These are phyloP conservation scores for Apium graveolens DNA, from an alignment of 129 eudicot species.

Conservation along the genomic window DNA sequence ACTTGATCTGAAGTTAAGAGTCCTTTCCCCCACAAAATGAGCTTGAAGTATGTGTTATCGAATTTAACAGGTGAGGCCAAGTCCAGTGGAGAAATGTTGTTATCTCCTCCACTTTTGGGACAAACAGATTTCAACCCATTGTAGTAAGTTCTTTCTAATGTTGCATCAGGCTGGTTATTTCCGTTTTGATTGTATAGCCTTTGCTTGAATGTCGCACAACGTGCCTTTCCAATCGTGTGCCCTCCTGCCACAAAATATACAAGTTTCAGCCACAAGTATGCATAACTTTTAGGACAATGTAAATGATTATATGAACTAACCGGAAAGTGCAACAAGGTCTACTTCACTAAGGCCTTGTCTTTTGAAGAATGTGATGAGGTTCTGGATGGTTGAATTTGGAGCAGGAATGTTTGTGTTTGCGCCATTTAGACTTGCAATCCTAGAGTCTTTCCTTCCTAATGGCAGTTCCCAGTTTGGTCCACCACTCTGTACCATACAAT, in stretches of 20 bases:
- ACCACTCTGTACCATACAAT: conserved; percentile 47
- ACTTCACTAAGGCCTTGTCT: conserved; percentile 64
- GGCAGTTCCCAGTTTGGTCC: conserved; percentile 92
- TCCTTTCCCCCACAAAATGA: conserved; percentile 73
- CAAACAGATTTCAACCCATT: conserved; percentile 61
- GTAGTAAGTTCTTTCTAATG: conserved; percentile 73
- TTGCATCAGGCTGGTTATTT: conserved; percentile 63
- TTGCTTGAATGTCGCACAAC: conserved; percentile 72
- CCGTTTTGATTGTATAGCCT: conserved; percentile 84
- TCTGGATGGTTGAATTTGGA: conserved; percentile 68
- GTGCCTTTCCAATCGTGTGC: conserved; percentile 87
- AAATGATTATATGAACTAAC: conserved; percentile 19
- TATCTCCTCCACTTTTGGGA: conserved; percentile 72
- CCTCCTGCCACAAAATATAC: conserved; percentile 41
- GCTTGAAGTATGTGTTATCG: conserved; percentile 87
- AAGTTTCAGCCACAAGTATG: background rate
- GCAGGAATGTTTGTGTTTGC: conserved; percentile 72
- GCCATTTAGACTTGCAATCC: conserved; percentile 56
- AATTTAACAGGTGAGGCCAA: conserved; percentile 63
- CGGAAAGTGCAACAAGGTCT: conserved; percentile 91
- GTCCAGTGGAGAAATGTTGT: conserved; percentile 65
- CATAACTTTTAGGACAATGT: background rate
- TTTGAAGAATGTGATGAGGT: conserved; percentile 43
- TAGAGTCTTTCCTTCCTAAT: conserved; percentile 83
- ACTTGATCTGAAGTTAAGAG: conserved; percentile 78